A percentile compares a stretch with the other conserved stretches of the same genome.
Conservation (phyloP, 805 yeast species). For the Wickerhamiella shivajii region DNA sequence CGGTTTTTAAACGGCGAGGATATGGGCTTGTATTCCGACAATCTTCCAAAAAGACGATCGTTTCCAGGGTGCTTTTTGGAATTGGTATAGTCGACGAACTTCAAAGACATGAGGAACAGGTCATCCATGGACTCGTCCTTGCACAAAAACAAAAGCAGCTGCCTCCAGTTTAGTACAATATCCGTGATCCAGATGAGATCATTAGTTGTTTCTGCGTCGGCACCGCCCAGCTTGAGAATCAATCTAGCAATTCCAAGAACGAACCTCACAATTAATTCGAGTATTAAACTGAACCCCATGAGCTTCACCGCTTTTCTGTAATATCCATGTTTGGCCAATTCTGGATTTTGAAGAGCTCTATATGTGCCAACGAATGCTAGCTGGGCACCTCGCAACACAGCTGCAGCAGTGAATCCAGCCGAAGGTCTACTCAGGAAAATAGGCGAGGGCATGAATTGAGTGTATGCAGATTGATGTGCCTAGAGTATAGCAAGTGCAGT, state of each 20-base stretch:
- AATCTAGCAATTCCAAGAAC: constrained; percentile 18
- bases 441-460: constrained; percentile 39
- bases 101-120: constrained; percentile 27
- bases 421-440: constrained; percentile 43
- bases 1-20: constrained; percentile 1
- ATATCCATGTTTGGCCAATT: constrained; percentile 25
- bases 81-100: constrained; percentile 28
- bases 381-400: constrained; percentile 41
- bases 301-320: constrained; percentile 27
- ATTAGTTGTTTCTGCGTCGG: constrained; percentile 8
- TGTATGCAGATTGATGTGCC: neutral
- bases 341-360: constrained; percentile 33
- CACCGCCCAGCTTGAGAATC: constrained; percentile 17
- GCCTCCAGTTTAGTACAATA: constrained; percentile 29
- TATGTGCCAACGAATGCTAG: constrained; percentile 36
- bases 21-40: constrained; percentile 2
- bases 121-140: constrained; percentile 22
- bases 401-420: constrained; percentile 34
- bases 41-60: constrained; percentile 16
- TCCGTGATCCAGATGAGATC: constrained; percentile 19
- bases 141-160: constrained; percentile 25
- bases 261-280: constrained; percentile 26
- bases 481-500: neutral
- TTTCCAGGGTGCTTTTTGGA: constrained; percentile 29
- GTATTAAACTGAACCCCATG: constrained; percentile 26